Percentiles rank a stretch among this genome's conserved stretches.
Evolutionary conservation across 192 early-diverging fungal genomes (phyloP).

Genomic region (Spinellus fusiger): DNA sequence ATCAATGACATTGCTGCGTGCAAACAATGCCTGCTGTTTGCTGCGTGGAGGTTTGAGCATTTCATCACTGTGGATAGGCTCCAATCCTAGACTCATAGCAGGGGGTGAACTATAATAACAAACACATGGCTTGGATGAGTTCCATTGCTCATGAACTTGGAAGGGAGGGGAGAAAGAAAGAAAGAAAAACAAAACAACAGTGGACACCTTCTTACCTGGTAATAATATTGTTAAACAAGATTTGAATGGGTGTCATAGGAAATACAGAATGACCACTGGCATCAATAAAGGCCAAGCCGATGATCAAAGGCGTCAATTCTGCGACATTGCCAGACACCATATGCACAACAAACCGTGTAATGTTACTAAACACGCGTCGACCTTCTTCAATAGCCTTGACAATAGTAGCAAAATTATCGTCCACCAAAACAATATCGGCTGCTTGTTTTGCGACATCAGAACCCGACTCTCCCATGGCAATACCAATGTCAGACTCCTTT

Average conservation of each 20-base stretch:
- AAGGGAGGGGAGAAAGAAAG: background rate
- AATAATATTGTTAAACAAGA: slow-evolving; percentile 77
- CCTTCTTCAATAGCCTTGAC: slow-evolving; percentile 73
- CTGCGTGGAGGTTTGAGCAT: slow-evolving; percentile 70
- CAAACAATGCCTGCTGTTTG: slow-evolving; percentile 58
- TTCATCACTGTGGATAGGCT: slow-evolving; percentile 53
- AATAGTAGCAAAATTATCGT: slow-evolving; percentile 81
- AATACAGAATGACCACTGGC: slow-evolving; percentile 51
- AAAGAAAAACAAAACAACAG: background rate
- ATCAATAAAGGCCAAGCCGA: slow-evolving; percentile 73
- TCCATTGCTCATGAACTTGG: background rate
- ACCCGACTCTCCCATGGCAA: slow-evolving; percentile 88
- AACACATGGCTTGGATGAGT: background rate
- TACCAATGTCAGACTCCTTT: slow-evolving; percentile 74
- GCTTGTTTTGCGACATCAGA: slow-evolving; percentile 93
- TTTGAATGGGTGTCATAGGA: slow-evolving; percentile 73
- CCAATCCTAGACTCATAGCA: slow-evolving; percentile 72
- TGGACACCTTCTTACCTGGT: slow-evolving; percentile 36
- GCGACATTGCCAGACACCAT: slow-evolving; percentile 73
- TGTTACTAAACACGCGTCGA: slow-evolving; percentile 75
- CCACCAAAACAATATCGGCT: slow-evolving; percentile 81
- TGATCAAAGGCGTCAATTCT: slow-evolving; percentile 64
- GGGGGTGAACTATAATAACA: slow-evolving; percentile 76
- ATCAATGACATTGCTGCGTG: slow-evolving; percentile 58
- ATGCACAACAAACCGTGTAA: slow-evolving; percentile 64